Percentiles rank a stretch among this genome's conserved stretches.
phyloP scores from a whole-genome alignment of 192 early-diverging fungal genomes.

The Dissophora globulifera region DNA sequence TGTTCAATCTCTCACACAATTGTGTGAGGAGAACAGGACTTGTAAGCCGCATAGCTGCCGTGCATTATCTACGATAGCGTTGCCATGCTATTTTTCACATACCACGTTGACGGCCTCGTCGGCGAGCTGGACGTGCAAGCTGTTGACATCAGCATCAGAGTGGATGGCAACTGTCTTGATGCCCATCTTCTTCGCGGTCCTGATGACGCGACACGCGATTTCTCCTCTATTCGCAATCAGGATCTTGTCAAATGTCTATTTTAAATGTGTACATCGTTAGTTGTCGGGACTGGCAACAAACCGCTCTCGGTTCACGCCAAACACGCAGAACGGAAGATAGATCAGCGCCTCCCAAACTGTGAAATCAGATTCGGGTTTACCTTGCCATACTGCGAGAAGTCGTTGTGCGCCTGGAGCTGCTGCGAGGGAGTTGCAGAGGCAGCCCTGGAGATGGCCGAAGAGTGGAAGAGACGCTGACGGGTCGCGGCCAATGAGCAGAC shows the following conservation, averaged over 20 bases:
- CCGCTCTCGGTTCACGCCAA: neutral
- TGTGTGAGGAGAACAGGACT: slow-evolving; percentile 7
- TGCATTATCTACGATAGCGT: too few species aligned
- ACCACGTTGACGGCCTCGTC: slow-evolving; percentile 86
- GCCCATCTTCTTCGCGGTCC: slow-evolving; percentile 91
- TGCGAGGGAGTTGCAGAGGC: slow-evolving; percentile 21
- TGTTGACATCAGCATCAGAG: slow-evolving; percentile 90
- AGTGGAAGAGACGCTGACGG: slow-evolving; percentile 53
- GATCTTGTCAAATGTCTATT: slow-evolving; percentile 88
- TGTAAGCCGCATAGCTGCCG: too few species aligned
- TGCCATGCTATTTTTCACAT: slow-evolving; percentile 15
- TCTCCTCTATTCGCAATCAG: slow-evolving; percentile 97
- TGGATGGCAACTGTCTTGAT: slow-evolving; percentile 96
- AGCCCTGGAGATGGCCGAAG: slow-evolving; percentile 15
- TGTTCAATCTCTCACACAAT: too few species aligned
- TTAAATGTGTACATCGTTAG: too few species aligned
- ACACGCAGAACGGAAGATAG: too few species aligned
- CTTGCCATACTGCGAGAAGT: slow-evolving; percentile 54
- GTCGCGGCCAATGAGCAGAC: slow-evolving; percentile 50
- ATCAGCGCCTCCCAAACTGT: too few species aligned
- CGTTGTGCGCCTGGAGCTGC: slow-evolving; percentile 19
- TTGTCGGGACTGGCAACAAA: too few species aligned
- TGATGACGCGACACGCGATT: slow-evolving; percentile 94
- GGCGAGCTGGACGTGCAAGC: slow-evolving; percentile 87
- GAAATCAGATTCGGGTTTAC: slow-evolving; percentile 18